Conservation (phyloP, 2,329 filamentous ascomycete species). For the Colletotrichum orchidophilum region DNA sequence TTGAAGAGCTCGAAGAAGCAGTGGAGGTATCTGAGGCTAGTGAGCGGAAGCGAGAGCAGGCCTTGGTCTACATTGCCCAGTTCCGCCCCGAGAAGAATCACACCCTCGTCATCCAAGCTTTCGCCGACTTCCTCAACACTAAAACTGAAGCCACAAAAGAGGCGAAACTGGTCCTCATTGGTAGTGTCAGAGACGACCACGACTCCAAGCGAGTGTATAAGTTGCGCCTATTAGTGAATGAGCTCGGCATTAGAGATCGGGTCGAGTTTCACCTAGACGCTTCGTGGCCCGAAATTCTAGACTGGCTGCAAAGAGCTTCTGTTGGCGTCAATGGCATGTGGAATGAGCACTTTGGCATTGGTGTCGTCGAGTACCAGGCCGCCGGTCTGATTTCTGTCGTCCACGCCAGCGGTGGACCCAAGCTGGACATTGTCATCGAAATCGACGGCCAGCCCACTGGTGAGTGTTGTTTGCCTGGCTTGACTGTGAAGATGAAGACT, state of each 20-base stretch:
- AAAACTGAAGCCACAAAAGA: conserved; percentile 59
- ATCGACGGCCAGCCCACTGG: conserved; percentile 82
- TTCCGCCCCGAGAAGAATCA: conserved; percentile 99
- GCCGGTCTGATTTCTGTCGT: conserved; percentile 93
- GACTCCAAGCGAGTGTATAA: conserved; percentile 89
- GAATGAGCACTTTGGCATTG: conserved; percentile 99
- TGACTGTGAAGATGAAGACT: conserved; percentile 19
- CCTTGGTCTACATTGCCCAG: conserved; percentile 92
- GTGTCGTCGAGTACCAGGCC: conserved; percentile 97
- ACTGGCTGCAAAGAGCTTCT: conserved; percentile 78
- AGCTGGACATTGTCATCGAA: conserved; percentile 88
- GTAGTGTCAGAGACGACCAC: conserved; percentile 86
- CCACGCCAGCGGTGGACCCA: conserved; percentile 92
- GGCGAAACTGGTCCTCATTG: conserved; percentile 83
- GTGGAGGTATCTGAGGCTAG: conserved; percentile 76
- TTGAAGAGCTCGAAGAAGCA: conserved; percentile 80
- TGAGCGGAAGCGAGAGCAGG: conserved; percentile 74
- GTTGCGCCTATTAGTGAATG: conserved; percentile 84
- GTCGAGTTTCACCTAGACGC: conserved; percentile 93
- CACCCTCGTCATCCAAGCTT: conserved; percentile 83
- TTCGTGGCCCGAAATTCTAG: conserved; percentile 85
- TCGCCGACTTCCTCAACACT: conserved; percentile 76
- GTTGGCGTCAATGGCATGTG: conserved; percentile 98
- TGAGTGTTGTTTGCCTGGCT: conserved; percentile 48
- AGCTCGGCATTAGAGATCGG: conserved; percentile 82